phyloP scores from a whole-genome alignment of 2,329 filamentous ascomycete species.

The Plectosphaerella sp. region DNA sequence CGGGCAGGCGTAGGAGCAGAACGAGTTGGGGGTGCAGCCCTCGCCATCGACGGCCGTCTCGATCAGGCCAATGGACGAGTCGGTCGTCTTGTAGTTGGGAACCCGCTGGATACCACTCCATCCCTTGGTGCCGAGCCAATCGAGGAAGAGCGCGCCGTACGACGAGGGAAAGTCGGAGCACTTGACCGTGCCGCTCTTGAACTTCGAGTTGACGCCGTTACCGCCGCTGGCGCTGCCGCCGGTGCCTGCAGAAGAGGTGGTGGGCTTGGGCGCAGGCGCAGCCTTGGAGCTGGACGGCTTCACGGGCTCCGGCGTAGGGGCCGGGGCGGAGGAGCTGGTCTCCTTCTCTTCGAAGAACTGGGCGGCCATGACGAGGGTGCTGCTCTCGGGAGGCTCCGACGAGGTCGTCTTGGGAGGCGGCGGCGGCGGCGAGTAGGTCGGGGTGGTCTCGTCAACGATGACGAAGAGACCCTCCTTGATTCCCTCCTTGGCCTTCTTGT shows the following conservation, averaged over 20 bases:
- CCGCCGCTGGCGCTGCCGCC: conserved; percentile 22
- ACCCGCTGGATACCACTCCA: conserved; percentile 75
- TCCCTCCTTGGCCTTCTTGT: conserved; percentile 64
- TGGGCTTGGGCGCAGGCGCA: conserved; percentile 17
- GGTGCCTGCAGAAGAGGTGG: conserved; percentile 16
- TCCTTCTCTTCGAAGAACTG: conserved; percentile 46
- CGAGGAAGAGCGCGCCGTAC: conserved; percentile 72
- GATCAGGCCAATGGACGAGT: conserved; percentile 59
- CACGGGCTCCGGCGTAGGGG: conserved; percentile 17
- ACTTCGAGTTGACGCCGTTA: conserved; percentile 59
- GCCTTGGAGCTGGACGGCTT: conserved; percentile 18
- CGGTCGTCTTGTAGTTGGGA: conserved; percentile 43
- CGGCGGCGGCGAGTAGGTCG: conserved; percentile 44
- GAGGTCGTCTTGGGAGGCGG: conserved; percentile 30
- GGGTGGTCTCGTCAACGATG: conserved; percentile 54
- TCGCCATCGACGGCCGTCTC: conserved; percentile 57
- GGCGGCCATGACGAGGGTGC: conserved; percentile 33
- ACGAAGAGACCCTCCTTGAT: conserved; percentile 68
- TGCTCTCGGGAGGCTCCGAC: conserved; percentile 26
- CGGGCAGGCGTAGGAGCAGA: conserved; percentile 95
- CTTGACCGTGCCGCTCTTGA: conserved; percentile 68
- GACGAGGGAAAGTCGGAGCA: conserved; percentile 73
- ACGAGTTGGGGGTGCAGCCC: conserved; percentile 56
- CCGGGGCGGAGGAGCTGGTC: conserved; percentile 23
- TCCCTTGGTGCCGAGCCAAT: conserved; percentile 66